Percentiles rank a stretch among this genome's conserved stretches.
phyloP scores from a whole-genome alignment of 2,329 filamentous ascomycete species.

The Raffaelea arxii region DNA sequence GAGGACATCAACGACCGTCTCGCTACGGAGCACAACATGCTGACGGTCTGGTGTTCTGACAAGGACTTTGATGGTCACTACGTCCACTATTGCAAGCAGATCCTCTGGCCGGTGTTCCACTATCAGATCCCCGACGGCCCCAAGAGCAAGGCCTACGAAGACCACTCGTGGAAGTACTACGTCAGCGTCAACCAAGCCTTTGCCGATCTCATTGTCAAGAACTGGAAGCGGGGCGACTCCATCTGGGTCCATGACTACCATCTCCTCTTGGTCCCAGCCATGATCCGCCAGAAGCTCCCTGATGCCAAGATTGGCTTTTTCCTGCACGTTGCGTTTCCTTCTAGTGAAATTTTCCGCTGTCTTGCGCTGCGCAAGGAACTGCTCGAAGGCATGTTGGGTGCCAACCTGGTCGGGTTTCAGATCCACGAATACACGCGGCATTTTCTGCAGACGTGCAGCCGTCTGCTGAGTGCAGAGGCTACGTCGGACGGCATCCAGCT shows the following conservation, averaged over 20 bases:
- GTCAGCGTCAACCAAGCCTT: conserved; percentile 88
- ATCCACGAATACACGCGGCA: conserved; percentile 88
- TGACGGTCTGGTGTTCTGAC: conserved; percentile 79
- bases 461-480: conserved; percentile 81
- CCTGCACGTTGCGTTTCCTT: conserved; percentile 88
- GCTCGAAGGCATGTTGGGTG: conserved; percentile 84
- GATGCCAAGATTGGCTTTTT: conserved; percentile 96
- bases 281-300: conserved; percentile 83
- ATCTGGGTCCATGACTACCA: conserved; percentile 98
- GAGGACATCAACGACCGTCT: conserved; percentile 75
- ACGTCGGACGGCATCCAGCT: conserved; percentile 80
- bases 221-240: conserved; percentile 87
- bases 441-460: conserved; percentile 91
- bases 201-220: conserved; percentile 78
- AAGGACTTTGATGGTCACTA: conserved; percentile 94
- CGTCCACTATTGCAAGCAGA: conserved; percentile 93
- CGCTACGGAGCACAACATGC: conserved; percentile 69
- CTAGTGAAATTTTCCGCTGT: conserved; percentile 91
- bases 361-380: conserved; percentile 78
- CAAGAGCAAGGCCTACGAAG: conserved; percentile 95
- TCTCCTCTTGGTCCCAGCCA: conserved; percentile 74
- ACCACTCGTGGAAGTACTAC: conserved; percentile 95
- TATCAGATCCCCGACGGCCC: conserved; percentile 97
- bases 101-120: conserved; percentile 95
- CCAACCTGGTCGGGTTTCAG: conserved; percentile 89